Evolutionary conservation across 2,329 filamentous ascomycete genomes (phyloP).

Genomic region (Polychaeton citri): DNA sequence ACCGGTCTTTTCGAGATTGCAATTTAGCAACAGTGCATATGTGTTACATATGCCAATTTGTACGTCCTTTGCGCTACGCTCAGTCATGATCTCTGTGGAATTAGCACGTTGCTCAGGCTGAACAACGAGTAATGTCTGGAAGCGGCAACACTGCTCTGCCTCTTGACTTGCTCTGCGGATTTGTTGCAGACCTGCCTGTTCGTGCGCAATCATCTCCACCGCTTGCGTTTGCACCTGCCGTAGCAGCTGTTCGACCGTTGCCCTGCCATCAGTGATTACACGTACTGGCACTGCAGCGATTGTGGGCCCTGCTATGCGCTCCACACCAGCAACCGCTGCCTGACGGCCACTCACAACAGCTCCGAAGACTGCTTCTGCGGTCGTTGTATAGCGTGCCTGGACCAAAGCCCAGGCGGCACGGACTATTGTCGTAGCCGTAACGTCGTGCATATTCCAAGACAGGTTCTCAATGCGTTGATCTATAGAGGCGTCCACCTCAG

Average conservation of each 20-base stretch:
- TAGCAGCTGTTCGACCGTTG: conserved; percentile 12
- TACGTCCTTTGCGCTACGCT: no score
- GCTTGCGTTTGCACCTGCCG: conserved; percentile 8
- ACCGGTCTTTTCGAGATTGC: no score
- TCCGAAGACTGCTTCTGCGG: conserved; percentile 21
- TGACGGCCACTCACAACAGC: conserved; percentile 25
- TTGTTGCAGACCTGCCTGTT: conserved; percentile 25
- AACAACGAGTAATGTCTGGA: conserved; percentile 42
- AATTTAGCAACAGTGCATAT: no score
- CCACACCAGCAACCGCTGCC: conserved; percentile 11
- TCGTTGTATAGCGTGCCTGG: conserved; percentile 14
- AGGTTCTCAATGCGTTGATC: conserved; percentile 7
- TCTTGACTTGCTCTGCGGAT: conserved; percentile 34
- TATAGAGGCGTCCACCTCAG: conserved; percentile 15
- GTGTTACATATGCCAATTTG: no score
- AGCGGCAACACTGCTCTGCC: conserved; percentile 41
- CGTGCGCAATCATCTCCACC: conserved; percentile 20
- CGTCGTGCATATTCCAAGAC: conserved; percentile 5
- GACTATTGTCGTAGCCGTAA: conserved; percentile 19
- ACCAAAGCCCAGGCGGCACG: conserved; percentile 22
- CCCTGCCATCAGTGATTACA: conserved; percentile 16
- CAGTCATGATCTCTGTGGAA: no score
- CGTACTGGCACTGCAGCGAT: conserved; percentile 27
- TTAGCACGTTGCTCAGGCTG: no score
- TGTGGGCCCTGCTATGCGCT: conserved; percentile 18